Conservation (phyloP, 768 basidiomycete genomes). For the Trametes cingulata region DNA sequence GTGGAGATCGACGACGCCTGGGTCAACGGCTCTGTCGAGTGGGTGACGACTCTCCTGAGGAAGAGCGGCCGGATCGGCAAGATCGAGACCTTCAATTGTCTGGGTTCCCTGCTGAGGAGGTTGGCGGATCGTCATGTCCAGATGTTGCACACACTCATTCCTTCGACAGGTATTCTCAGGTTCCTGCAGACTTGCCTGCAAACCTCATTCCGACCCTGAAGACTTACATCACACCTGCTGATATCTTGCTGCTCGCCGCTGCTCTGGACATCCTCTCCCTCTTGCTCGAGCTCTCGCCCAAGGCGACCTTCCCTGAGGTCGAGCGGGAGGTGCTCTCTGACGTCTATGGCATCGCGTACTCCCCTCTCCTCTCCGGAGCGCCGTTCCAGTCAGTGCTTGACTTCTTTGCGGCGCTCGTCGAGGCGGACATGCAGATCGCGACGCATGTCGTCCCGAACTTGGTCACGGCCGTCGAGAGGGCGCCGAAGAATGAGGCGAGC, state of each 20-base stretch:
- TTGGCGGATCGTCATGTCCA: conserved; percentile 32
- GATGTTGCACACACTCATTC: neutral
- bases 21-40: conserved; percentile 79
- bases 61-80: conserved; percentile 81
- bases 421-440: conserved; percentile 80
- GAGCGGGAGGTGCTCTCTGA: conserved; percentile 67
- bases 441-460: conserved; percentile 80
- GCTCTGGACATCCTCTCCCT: conserved; percentile 65
- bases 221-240: conserved; percentile 69
- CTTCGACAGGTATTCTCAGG: conserved; percentile 46
- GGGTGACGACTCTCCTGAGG: conserved; percentile 71
- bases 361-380: conserved; percentile 73
- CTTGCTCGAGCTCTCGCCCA: conserved; percentile 67
- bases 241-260: conserved; percentile 78
- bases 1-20: conserved; percentile 73
- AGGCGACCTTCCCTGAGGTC: conserved; percentile 70
- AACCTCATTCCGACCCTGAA: conserved; percentile 74
- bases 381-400: conserved; percentile 79
- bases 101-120: conserved; percentile 74
- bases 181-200: conserved; percentile 60
- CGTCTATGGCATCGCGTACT: conserved; percentile 72
- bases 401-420: conserved; percentile 83
- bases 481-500: conserved; percentile 52
- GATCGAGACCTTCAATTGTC: conserved; percentile 73
- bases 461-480: conserved; percentile 64